A percentile compares a stretch with the other conserved stretches of the same genome.
Conservation (phyloP, 1,139 yeast species). For the Sugiyamaella xylanicola region DNA sequence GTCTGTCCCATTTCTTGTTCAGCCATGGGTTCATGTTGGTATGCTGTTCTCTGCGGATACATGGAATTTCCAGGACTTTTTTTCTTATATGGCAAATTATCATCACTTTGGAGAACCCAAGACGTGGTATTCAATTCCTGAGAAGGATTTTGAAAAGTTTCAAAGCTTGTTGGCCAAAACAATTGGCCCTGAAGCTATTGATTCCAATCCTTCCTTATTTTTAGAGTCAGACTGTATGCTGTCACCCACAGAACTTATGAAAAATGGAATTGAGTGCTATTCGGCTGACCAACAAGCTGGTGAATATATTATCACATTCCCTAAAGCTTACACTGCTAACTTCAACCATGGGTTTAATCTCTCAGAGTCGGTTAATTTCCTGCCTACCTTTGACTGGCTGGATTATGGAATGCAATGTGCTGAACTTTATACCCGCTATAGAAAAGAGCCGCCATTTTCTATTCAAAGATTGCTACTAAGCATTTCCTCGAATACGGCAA, state of each 20-base stretch:
- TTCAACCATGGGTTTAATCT: conserved; percentile 82
- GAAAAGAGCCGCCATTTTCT: conserved; percentile 43
- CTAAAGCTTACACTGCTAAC: conserved; percentile 84
- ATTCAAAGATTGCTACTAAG: conserved; percentile 39
- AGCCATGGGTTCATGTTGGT: conserved; percentile 55
- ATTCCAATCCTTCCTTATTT: conserved; percentile 74
- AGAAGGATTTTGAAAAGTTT: conserved; percentile 60
- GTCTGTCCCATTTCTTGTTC: conserved; percentile 45
- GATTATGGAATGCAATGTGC: conserved; percentile 38
- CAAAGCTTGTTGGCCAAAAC: conserved; percentile 24
- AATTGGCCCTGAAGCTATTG: conserved; percentile 70
- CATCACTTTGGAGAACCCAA: conserved; percentile 68
- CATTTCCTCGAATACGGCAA: conserved; percentile 33
- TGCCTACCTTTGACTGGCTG: conserved; percentile 66
- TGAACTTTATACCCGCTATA: conserved; percentile 34
- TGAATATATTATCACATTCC: conserved; percentile 80
- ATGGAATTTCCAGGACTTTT: conserved; percentile 76
- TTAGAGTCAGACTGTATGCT: conserved; percentile 85
- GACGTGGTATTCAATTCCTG: conserved; percentile 79
- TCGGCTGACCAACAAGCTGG: conserved; percentile 82
- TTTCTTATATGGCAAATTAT: conserved; percentile 60
- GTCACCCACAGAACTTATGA: conserved; percentile 61
- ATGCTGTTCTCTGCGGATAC: conserved; percentile 67
- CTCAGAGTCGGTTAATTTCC: conserved; percentile 79
- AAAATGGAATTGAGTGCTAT: conserved; percentile 61